These are phyloP conservation scores for Floccularia luteovirens DNA, from an alignment of 768 basidiomycete species.

Conservation along the genomic window DNA sequence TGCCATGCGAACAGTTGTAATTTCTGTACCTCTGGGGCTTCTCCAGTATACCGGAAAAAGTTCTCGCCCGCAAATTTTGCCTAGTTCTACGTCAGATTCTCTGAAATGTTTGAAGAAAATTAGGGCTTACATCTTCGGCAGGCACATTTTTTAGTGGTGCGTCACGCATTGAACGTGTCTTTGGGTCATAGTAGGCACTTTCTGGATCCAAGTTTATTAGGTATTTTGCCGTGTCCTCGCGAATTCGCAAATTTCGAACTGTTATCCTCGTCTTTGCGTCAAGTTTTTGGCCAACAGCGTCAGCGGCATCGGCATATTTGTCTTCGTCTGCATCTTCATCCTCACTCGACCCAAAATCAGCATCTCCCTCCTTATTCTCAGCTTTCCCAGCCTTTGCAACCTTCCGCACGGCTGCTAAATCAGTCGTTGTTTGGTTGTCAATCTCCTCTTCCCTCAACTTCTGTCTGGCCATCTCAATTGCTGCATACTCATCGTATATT, in stretches of 20 bases:
- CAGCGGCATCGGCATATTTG: conserved; percentile 97
- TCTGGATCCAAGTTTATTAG: conserved; percentile 93
- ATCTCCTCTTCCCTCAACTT: conserved; percentile 94
- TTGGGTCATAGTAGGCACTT: conserved; percentile 98
- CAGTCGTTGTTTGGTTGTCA: conserved; percentile 93
- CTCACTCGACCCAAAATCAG: conserved; percentile 94
- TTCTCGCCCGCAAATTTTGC: conserved; percentile 94
- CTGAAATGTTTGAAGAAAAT: neutral
- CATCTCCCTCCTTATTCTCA: conserved; percentile 66
- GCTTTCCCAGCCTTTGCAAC: conserved; percentile 86
- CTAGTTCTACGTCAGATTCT: conserved; percentile 25
- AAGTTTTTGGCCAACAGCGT: conserved; percentile 95
- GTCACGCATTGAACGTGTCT: conserved; percentile 99
- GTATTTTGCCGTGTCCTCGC: conserved; percentile 99
- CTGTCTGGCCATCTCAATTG: conserved; percentile 84
- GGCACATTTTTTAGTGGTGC: conserved; percentile 73
- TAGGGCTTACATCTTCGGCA: conserved; percentile 74
- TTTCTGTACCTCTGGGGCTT: conserved; percentile 86
- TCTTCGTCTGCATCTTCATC: conserved; percentile 96
- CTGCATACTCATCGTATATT: conserved; percentile 92
- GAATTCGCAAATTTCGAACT: conserved; percentile 95
- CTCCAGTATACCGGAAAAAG: conserved; percentile 86
- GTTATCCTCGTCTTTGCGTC: conserved; percentile 98
- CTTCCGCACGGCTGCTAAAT: conserved; percentile 85
- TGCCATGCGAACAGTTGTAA: conserved; percentile 98